phyloP scores from a whole-genome alignment of 2,329 filamentous ascomycete species.

The Sporothrix mexicana region DNA sequence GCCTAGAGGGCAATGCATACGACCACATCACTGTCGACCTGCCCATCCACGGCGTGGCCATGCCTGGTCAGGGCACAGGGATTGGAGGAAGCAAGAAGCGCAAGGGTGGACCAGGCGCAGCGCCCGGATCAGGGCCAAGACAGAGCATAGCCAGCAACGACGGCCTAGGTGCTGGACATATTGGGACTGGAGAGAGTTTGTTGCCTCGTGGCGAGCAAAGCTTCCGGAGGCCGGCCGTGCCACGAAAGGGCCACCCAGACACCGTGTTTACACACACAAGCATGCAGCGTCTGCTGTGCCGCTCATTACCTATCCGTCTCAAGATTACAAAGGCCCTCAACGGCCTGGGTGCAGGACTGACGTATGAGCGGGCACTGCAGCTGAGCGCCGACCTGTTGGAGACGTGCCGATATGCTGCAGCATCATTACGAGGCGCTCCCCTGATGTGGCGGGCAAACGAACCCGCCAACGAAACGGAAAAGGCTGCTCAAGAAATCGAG shows the following conservation, averaged over 20 bases:
- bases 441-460: slow-evolving; percentile 19
- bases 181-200: not conserved
- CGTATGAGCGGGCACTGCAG: slow-evolving; percentile 38
- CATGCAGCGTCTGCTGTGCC: slow-evolving; percentile 41
- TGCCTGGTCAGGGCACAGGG: not conserved
- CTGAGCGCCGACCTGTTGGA: slow-evolving; percentile 37
- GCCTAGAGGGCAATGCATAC: not conserved
- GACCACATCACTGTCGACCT: slow-evolving; percentile 18
- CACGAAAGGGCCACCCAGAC: slow-evolving; percentile 30
- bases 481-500: not conserved
- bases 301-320: slow-evolving; percentile 36
- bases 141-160: not conserved
- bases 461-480: not conserved
- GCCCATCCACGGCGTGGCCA: slow-evolving; percentile 26
- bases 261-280: slow-evolving; percentile 35
- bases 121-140: not conserved
- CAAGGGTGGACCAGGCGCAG: not conserved
- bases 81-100: slow-evolving; percentile 14
- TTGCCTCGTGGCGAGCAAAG: slow-evolving; percentile 3
- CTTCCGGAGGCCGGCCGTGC: not conserved
- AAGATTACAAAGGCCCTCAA: slow-evolving; percentile 37
- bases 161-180: not conserved
- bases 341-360: slow-evolving; percentile 34
- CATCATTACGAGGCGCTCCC: slow-evolving; percentile 28
- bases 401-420: slow-evolving; percentile 34